A percentile compares a stretch with the other conserved stretches of the same genome.
Evolutionary conservation across 139 green algal species (phyloP).

Genomic region (Micractinium sp.): DNA sequence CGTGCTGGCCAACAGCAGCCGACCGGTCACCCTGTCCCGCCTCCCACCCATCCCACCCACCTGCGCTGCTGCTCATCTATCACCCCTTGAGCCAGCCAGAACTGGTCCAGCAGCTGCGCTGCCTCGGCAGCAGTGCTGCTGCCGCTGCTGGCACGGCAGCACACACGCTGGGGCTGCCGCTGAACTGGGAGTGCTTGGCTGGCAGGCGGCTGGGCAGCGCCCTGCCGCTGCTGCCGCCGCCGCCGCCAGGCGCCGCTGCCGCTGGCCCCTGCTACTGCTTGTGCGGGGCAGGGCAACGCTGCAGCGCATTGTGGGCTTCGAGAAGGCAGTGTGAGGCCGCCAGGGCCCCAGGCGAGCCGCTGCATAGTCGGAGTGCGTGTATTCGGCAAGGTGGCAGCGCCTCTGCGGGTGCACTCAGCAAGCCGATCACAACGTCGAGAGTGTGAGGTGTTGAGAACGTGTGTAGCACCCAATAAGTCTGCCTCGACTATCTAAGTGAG

Average conservation of each 20-base stretch:
- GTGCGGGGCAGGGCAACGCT: neutral
- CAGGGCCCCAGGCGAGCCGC: neutral
- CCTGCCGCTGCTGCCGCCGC: neutral
- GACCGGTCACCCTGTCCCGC: neutral
- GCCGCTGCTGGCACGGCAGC: neutral
- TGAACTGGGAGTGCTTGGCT: neutral
- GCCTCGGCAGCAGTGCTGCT: constrained; percentile 1
- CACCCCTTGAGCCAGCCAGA: constrained; percentile 24
- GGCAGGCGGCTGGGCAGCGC: neutral
- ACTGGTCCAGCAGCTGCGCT: constrained; percentile 17
- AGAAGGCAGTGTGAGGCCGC: neutral
- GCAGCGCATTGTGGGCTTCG: too few relatives aligned
- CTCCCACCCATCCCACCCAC: neutral
- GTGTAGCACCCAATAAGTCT: too few relatives aligned
- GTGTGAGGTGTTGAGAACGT: too few relatives aligned
- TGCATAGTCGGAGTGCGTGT: neutral
- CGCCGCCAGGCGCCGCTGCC: neutral
- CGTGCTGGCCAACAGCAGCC: neutral
- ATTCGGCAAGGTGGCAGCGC: too few relatives aligned
- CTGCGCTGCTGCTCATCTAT: constrained; percentile 31
- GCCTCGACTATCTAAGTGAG: too few relatives aligned
- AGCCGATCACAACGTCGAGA: too few relatives aligned
- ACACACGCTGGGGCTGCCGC: too few relatives aligned
- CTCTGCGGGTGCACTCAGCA: too few relatives aligned
- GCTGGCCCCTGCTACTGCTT: neutral